Base-by-base conservation (phyloP, 257 asterid species). In the Leonotis leonurus region DNA sequence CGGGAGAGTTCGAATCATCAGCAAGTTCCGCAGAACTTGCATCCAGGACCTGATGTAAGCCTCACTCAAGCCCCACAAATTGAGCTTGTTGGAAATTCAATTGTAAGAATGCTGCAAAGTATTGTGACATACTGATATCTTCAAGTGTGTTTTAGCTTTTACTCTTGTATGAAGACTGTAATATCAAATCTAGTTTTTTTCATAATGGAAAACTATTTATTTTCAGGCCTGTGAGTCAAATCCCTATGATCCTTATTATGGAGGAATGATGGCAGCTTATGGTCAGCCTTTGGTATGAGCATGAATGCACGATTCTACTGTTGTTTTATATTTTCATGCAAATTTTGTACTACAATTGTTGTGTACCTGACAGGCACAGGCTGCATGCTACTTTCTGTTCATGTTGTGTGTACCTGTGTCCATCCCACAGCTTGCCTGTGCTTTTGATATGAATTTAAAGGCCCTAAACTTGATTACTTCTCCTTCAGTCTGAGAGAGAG, bases 221-320 rank as follows among this genome's bases (percentile, higher is more conserved):
- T 56, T 22, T 52, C 83, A 90, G 96, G 94, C 83, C 25, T 79
- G 83, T 64, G 84, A 83, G 20, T 30, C 90, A 44, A 74, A 71
- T 70, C 84, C 86, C 8, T 84, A 79, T 22, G 87, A 84, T 69
- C 82, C 83, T 29, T 83, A 70, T 73, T 82, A 77, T 62, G 96
- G 88, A n/a, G n/a, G n/a, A 67, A 82, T 86, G 85, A 50, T 87
- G 82, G 81, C 90, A 58, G 78, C 88, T 63, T 87, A 79, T 75
- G 95, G 94, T 29, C 95, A 87, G 62, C 94, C 89, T 58, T 70
- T 85, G 93, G 96, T 85, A 85, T 39, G 84, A 30, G 57, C 16
- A 54, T 61, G 16, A 41, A 25, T 37, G 60, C 5, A 49, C 22
- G 25, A 32, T 16, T 60, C 2, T 26, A 29, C 43, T 36, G 51